Base-by-base conservation (phyloP, 2,329 filamentous ascomycete species). In the Phyllosticta citriasiana region DNA sequence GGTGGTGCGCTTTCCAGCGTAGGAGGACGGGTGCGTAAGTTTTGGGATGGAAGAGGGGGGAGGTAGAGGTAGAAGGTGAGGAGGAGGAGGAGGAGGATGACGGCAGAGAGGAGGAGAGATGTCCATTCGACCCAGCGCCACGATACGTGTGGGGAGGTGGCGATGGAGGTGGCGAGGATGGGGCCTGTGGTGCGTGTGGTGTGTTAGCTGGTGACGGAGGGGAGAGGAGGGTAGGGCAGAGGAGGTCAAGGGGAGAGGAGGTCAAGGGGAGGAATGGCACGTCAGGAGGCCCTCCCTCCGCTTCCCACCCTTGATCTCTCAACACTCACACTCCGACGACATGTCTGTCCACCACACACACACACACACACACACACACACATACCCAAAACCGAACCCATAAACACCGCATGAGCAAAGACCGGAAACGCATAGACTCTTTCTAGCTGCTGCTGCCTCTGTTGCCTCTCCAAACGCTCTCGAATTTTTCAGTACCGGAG, bases 361-460 rank as follows among this genome's bases (percentile, higher is more conserved):
- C 16, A 30, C 57, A 54, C n/a, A n/a, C n/a, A n/a, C n/a, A 22
- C 19, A 22, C 19, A 22, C 19, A 9, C 16, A 53, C 16, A 30
- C 57, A 54, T 54, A 59, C 57, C 57, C 52, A 77, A 66, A 10
- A 72, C 71, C 0, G 70, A 70, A 0, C 72, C 68, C 2, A 69
- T 68, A 35, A 74, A 73, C 4, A 77, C 76, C 0, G 75, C 73
- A 66, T 77, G 78, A 1, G 79, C 76, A 58, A 80, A 81, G 2
- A 81, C 66, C 0, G 80, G 80, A 61, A 82, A 82, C 9, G 75
- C 75, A 56, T 77, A 78, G 0, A 78, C n/a, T n/a, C n/a, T n/a
- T n/a, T n/a, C n/a, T n/a, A n/a, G n/a, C n/a, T n/a, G n/a, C n/a
- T n/a, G n/a, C n/a, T n/a, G 27, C 27, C 9, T 8, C 22, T 64